These are phyloP conservation scores for Prunus mira DNA, from an alignment of 306 rosid genomes.

Conservation along the genomic window DNA sequence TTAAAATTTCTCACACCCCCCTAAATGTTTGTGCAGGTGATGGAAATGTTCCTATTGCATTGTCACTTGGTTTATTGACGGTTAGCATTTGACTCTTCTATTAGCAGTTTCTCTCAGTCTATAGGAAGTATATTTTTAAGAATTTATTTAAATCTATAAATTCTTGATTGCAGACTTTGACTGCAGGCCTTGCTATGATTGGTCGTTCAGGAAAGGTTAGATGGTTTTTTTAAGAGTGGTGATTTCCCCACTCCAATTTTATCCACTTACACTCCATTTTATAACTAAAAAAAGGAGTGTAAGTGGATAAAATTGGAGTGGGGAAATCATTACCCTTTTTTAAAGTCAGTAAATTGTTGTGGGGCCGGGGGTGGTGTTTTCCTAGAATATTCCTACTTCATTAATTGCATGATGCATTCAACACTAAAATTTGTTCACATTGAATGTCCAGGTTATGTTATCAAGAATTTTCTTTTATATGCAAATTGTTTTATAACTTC, in stretches of 20 bases:
- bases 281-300: no score
- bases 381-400: not conserved
- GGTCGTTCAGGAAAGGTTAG: slow-evolving; percentile 72
- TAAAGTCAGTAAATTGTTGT: not conserved
- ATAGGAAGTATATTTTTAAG: slow-evolving; percentile 2
- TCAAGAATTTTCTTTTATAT: not conserved
- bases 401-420: not conserved
- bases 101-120: slow-evolving; percentile 5
- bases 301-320: no score
- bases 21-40: slow-evolving; percentile 49
- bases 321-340: no score
- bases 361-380: not conserved
- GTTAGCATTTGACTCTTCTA: slow-evolving; percentile 40
- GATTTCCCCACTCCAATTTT: no score
- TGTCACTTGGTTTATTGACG: slow-evolving; percentile 91
- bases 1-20: not conserved
- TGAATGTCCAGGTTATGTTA: not conserved
- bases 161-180: slow-evolving; percentile 67
- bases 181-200: slow-evolving; percentile 75
- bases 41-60: slow-evolving; percentile 70
- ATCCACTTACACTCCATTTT: no score
- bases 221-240: not conserved
- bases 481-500: not conserved
- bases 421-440: not conserved
- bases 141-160: not conserved